Base-by-base conservation (phyloP, 2,329 filamentous ascomycete genomes). In the Paramyrothecium sp. region DNA sequence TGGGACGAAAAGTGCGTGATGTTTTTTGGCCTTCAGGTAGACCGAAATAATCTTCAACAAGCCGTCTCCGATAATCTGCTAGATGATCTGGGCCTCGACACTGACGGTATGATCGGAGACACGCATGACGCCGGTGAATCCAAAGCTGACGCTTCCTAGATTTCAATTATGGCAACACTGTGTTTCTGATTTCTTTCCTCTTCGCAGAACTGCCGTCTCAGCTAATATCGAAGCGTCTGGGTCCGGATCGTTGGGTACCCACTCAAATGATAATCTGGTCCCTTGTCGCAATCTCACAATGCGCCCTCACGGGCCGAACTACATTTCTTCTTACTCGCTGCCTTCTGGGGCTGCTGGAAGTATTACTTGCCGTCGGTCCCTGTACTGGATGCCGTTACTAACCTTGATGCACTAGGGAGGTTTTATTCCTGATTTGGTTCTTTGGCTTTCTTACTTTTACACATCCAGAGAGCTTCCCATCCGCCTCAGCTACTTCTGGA, bases 131-230 rank as follows among this genome's bases (percentile, higher is more conserved):
- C 5, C 5, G 13, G 38, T 7, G 38, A 19, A 7, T 44, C 4
- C n/a, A 19, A 7, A 3, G 13, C n/a, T 44, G n/a, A 44, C 38
- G 10, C 13, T 4, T 7, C 1, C 73, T 75, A 49, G 66, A 80
- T 56, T 82, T 80, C 65, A 86, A 85, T 63, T 68, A 78, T 17
- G 83, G 83, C 23, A 76, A 85, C 63, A 82, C 80, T 0, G 76
- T 86, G 51, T 86, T 84, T 61, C 73, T 77, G 1, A 66, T 84
- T 3, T 76, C 76, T 0, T 86, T 86, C 60, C 69, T 87, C 2
- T 69, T 77, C 4, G 83, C 85, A 0, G 85, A 88, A 62, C 70
- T 88, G 2, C 85, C 85, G 0, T 87, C 84, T 0, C 84, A 88
- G 63, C 74, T 88, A 10, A 65, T 88, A 16, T 81, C 77, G 48